Evolutionary conservation across 805 yeast genomes (phyloP).

Genomic region (Maudiozyma barnettii): DNA sequence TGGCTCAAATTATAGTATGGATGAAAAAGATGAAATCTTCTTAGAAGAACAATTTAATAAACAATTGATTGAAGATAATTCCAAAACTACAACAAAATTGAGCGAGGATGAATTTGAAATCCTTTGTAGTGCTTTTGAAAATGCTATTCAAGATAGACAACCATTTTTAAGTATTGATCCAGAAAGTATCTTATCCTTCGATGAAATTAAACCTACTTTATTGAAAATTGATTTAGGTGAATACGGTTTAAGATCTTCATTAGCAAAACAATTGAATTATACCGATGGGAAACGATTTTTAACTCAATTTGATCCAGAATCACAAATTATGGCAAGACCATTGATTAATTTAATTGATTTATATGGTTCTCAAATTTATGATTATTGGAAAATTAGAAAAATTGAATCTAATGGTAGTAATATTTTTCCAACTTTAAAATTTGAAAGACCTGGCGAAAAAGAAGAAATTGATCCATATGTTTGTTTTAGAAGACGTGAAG

Average conservation of each 20-base stretch:
- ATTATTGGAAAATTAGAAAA: constrained; percentile 74
- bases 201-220: constrained; percentile 53
- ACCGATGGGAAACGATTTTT: constrained; percentile 38
- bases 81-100: constrained; percentile 30
- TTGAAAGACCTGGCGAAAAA: constrained; percentile 79
- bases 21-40: constrained; percentile 75
- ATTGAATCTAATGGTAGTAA: constrained; percentile 59
- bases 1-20: constrained; percentile 82
- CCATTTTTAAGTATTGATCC: constrained; percentile 87
- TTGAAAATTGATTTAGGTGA: constrained; percentile 31
- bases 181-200: constrained; percentile 55
- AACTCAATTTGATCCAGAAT: constrained; percentile 41
- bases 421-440: constrained; percentile 65
- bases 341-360: constrained; percentile 39
- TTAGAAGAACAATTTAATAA: constrained; percentile 25
- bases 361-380: constrained; percentile 62
- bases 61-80: constrained; percentile 6
- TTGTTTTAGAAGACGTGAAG: constrained; percentile 91
- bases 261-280: constrained; percentile 47
- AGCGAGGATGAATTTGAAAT: constrained; percentile 82
- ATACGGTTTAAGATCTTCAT: constrained; percentile 47
- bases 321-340: constrained; percentile 35
- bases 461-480: constrained; percentile 93
- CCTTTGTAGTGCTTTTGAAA: constrained; percentile 64
- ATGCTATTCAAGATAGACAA: constrained; percentile 66